A percentile compares a stretch with the other conserved stretches of the same genome.
phyloP scores from a whole-genome alignment of 352 stramenopile genomes.

The Plasmopara halstedii region DNA sequence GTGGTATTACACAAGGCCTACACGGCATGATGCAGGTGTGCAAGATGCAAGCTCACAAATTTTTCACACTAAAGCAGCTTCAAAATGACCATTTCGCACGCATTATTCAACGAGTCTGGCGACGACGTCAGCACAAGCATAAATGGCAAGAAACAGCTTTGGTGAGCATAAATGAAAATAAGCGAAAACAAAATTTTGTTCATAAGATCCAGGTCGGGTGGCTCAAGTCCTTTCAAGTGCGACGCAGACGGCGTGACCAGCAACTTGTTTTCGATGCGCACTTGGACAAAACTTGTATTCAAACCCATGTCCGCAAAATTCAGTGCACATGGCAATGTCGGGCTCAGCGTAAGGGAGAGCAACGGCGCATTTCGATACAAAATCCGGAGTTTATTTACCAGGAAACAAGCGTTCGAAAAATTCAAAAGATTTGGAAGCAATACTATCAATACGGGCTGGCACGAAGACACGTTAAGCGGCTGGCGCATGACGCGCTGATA shows the following conservation, averaged over 20 bases:
- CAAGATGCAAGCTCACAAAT: constrained; percentile 1
- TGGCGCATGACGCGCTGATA: neutral
- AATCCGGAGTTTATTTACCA: neutral
- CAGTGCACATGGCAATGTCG: constrained; percentile 7
- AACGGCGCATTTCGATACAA: too few species aligned
- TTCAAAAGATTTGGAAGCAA: neutral
- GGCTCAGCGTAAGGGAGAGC: neutral
- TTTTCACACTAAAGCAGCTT: constrained; percentile 15
- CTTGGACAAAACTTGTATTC: constrained; percentile 1
- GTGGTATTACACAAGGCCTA: constrained; percentile 6
- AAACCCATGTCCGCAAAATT: constrained; percentile 12
- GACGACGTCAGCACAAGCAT: neutral
- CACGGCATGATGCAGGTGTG: constrained; percentile 8
- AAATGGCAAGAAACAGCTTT: constrained; percentile 9
- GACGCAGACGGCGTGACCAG: constrained; percentile 8
- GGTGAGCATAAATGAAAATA: constrained; percentile 3
- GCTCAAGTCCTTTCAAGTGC: constrained; percentile 3
- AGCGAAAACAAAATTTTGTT: constrained; percentile 6
- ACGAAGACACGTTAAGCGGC: constrained; percentile 1
- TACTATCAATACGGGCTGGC: neutral
- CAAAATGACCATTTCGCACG: constrained; percentile 4
- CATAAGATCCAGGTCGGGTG: constrained; percentile 16
- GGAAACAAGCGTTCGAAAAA: neutral
- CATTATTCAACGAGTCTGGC: constrained; percentile 20
- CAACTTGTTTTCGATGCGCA: constrained; percentile 1